Conservation (phyloP, 2,329 filamentous ascomycete species). For the Paracorniculantispora psalliotae region DNA sequence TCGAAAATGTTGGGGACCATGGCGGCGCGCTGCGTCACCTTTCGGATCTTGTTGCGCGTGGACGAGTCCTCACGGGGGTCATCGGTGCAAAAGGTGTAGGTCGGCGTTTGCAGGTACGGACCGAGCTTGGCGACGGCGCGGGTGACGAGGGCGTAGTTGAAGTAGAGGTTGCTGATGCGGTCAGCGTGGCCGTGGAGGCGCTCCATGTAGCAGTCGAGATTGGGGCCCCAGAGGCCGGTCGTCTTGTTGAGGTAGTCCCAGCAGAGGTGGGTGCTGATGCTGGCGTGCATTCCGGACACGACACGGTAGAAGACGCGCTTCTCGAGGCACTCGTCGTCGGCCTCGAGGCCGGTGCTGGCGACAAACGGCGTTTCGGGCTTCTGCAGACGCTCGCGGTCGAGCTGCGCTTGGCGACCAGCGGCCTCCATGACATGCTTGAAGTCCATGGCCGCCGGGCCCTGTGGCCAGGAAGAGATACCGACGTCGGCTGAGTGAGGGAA, state of each 20-base stretch:
- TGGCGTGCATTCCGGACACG: constrained; percentile 95
- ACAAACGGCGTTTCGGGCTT: constrained; percentile 54
- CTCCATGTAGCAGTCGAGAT: constrained; percentile 79
- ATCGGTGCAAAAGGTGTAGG: constrained; percentile 89
- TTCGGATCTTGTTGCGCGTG: constrained; percentile 78
- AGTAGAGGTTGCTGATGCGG: constrained; percentile 94
- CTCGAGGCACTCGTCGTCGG: constrained; percentile 90
- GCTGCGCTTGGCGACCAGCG: constrained; percentile 54
- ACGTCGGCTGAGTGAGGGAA: constrained; percentile 56
- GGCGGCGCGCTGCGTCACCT: constrained; percentile 65
- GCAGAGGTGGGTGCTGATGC: constrained; percentile 93
- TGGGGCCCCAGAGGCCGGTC: constrained; percentile 88
- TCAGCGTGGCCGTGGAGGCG: constrained; percentile 84
- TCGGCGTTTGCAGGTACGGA: constrained; percentile 60
- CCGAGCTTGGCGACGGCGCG: constrained; percentile 88
- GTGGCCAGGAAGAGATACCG: constrained; percentile 38
- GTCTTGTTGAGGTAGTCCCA: constrained; percentile 95
- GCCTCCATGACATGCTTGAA: constrained; percentile 58
- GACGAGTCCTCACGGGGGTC: constrained; percentile 71
- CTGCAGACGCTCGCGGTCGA: constrained; percentile 45
- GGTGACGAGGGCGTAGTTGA: constrained; percentile 95
- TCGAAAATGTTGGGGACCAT: constrained; percentile 81
- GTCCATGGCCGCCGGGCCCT: constrained; percentile 52
- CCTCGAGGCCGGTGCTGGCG: constrained; percentile 62
- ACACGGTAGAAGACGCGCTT: constrained; percentile 98